Percentiles rank a stretch among this genome's conserved stretches.
These are phyloP conservation scores for Passiflora organensis DNA, from an alignment of 345 rosid species.

Conservation along the genomic window DNA sequence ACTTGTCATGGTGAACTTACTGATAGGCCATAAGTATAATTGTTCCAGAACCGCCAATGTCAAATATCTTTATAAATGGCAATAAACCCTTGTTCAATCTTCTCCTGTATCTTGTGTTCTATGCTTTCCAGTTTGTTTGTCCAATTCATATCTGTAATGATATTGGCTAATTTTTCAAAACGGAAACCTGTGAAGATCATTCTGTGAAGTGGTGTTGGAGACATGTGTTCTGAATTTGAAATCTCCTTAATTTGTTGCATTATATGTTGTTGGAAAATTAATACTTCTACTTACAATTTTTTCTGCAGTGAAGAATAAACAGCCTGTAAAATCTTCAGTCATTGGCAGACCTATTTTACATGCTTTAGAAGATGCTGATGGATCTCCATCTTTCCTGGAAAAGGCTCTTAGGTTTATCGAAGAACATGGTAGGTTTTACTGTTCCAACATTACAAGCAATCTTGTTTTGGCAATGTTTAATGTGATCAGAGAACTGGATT, in stretches of 20 bases:
- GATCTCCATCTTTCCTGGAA: constrained; percentile 95
- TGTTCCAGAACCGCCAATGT: too few species aligned
- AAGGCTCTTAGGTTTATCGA: constrained; percentile 92
- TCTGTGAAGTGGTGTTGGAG: not conserved
- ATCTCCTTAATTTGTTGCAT: not conserved
- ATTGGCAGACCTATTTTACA: constrained; percentile 81
- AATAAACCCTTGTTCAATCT: too few species aligned
- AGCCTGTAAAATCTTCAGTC: constrained; percentile 47
- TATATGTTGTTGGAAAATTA: not conserved
- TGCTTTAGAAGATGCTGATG: constrained; percentile 96
- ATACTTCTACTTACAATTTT: not conserved
- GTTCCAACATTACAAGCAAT: not conserved
- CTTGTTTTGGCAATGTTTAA: not conserved
- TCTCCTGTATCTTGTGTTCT: too few species aligned
- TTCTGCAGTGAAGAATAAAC: constrained; percentile 55
- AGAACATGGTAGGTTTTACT: constrained; percentile 61
- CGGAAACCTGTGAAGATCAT: too few species aligned
- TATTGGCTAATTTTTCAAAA: too few species aligned
- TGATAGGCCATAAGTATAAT: too few species aligned
- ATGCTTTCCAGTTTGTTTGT: too few species aligned
- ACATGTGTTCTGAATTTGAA: not conserved
- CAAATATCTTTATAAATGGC: too few species aligned
- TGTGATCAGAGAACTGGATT: not conserved
- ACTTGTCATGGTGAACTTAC: too few species aligned
- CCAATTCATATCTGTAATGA: too few species aligned